Percentiles rank a stretch among this genome's conserved stretches.
These are phyloP conservation scores for Takashimella tepidaria DNA, from an alignment of 1,284 basidiomycete species.

Conservation along the genomic window DNA sequence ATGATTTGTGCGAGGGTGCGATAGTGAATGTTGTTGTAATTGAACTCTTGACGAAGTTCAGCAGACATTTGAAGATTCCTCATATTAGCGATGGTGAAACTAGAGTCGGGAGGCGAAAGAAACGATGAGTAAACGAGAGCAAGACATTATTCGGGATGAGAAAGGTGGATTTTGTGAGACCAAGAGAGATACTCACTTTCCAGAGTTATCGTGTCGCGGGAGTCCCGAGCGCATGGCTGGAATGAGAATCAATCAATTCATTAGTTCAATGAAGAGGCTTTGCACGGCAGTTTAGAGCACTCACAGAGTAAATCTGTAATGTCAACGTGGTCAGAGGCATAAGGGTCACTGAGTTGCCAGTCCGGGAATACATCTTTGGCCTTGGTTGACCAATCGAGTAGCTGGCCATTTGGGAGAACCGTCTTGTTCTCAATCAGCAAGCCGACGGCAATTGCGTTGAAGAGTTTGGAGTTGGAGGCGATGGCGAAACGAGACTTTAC, in stretches of 20 bases:
- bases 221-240: conserved; percentile 31
- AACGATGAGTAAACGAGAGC: too few relatives aligned
- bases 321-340: conserved; percentile 43
- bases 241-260: neutral
- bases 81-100: conserved; percentile 15
- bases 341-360: conserved; percentile 48
- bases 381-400: conserved; percentile 48
- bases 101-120: neutral
- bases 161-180: too few relatives aligned
- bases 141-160: too few relatives aligned
- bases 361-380: conserved; percentile 47
- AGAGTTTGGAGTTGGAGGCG: conserved; percentile 53
- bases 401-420: conserved; percentile 33
- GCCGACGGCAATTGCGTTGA: conserved; percentile 47
- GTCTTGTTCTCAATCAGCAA: conserved; percentile 49
- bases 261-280: neutral
- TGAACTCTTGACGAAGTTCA: conserved; percentile 28
- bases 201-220: conserved; percentile 28
- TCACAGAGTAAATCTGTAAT: conserved; percentile 47
- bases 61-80: conserved; percentile 26
- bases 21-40: conserved; percentile 39
- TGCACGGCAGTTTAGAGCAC: conserved; percentile 2
- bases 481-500: conserved; percentile 50
- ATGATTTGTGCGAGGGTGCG: conserved; percentile 23
- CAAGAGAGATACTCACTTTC: conserved; percentile 14